Conservation (phyloP, 2,329 filamentous ascomycete species). For the Dothiorella sarmentorum region DNA sequence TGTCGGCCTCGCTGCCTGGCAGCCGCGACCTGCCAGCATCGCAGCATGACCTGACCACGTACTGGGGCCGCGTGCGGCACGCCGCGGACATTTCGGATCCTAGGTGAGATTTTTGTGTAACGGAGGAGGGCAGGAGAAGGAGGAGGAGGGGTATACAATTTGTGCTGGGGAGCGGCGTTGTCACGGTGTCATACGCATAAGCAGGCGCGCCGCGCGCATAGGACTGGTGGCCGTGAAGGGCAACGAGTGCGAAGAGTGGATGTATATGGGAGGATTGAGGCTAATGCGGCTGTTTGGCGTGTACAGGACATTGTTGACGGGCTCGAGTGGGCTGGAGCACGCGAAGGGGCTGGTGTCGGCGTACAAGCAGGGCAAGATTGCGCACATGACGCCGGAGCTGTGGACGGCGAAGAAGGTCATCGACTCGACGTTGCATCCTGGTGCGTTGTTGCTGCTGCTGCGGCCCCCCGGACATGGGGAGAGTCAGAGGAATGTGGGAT, state of each 20-base stretch:
- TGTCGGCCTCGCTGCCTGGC: constrained; percentile 62
- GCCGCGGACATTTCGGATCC: constrained; percentile 88
- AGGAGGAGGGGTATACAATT: too few relatives aligned
- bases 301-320: constrained; percentile 80
- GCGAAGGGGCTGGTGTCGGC: constrained; percentile 77
- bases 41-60: constrained; percentile 87
- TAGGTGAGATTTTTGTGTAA: constrained; percentile 79
- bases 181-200: too few relatives aligned
- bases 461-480: too few relatives aligned
- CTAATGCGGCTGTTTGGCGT: neutral
- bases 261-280: neutral
- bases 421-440: constrained; percentile 92
- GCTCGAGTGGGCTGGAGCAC: constrained; percentile 72
- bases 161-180: too few relatives aligned
- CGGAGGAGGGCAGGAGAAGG: neutral
- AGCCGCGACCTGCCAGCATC: constrained; percentile 83
- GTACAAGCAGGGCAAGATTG: constrained; percentile 81
- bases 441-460: too few relatives aligned
- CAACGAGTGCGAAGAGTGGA: neutral
- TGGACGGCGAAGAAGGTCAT: constrained; percentile 97
- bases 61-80: constrained; percentile 92
- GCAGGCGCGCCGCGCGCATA: neutral
- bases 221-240: too few relatives aligned
- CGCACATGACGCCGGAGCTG: constrained; percentile 81
- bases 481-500: constrained; percentile 9